Evolutionary conservation across 106 monocot genomes (phyloP), one percentile per base, ranked within the genome.

Genomic region (Cymbidium sinense): DNA sequence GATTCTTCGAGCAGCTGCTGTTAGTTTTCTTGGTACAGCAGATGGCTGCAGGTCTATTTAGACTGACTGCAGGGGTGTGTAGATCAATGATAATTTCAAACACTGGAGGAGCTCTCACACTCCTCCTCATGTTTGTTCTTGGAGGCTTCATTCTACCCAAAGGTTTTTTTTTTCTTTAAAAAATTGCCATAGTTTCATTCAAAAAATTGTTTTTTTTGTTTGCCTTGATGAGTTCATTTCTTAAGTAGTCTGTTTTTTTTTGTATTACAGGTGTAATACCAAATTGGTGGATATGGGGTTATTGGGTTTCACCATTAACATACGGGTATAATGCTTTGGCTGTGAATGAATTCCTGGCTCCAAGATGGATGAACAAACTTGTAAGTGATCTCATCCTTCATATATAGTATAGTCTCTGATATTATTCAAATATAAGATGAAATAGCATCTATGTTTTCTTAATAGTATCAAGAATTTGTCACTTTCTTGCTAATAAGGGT

Each of bases 211-310:
- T 7, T 58, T 58, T 20, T 67, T 31, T 33, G 12, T 3, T 33
- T 67, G 67, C 31, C 13, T 30, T 67, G 7, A 10, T 67, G 30
- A 29, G 4, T 29, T 30, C 33, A 1, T 67, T 31, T 33, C 15
- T 31, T 12, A 33, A 55, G 10, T 21, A 28, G 20, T 43, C 54
- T 76, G 5, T 29, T 20, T 19, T 12, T 20, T 19, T 54, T 4
- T 67, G 34, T 5, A 71, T 52, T 27, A 31, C 84, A 92, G 89
- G 75, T 51, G 36, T 73, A 58, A 86, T 92, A 39, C 84, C 86
- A 28, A 83, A 85, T 34, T 93, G 93, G 90, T 88, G 87, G 93
- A 84, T 84, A 18, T 93, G 93, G 93, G 93, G 86, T 25, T 88
- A 86, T 65, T 93, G 93, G 93, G 15, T 70, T 75, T 93, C 93